These are phyloP conservation scores for Rubus idaeus DNA, from an alignment of 306 rosid species.

Conservation along the genomic window DNA sequence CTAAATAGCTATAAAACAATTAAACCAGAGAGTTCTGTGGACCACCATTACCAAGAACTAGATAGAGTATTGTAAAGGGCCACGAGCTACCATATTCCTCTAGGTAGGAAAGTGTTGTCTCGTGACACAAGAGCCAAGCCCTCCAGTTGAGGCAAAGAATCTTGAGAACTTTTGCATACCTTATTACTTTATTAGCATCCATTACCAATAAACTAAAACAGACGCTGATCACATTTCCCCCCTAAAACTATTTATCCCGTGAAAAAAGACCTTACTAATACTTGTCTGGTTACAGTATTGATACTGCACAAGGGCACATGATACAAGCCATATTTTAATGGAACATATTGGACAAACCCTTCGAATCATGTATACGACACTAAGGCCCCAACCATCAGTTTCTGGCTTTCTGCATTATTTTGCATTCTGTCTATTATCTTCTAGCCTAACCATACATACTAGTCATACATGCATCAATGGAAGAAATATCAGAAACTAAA, in stretches of 20 bases:
- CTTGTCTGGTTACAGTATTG: slow-evolving; percentile 23
- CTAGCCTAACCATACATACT: not conserved
- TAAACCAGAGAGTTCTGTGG: slow-evolving; percentile 22
- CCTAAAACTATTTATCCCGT: slow-evolving; percentile 40
- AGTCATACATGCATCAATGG: not conserved
- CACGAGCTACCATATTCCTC: slow-evolving; percentile 50
- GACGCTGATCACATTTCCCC: slow-evolving; percentile 22
- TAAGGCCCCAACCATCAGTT: slow-evolving; percentile 1
- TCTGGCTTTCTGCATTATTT: slow-evolving; percentile 22
- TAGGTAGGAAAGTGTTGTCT: slow-evolving; percentile 39
- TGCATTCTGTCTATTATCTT: not conserved
- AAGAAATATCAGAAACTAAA: not conserved
- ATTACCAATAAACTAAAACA: slow-evolving; percentile 28
- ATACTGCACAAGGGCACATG: slow-evolving; percentile 37
- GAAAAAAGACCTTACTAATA: slow-evolving; percentile 28
- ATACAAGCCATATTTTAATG: slow-evolving; percentile 26
- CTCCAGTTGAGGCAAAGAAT: slow-evolving; percentile 49
- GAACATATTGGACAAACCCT: slow-evolving; percentile 14
- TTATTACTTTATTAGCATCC: slow-evolving; percentile 22
- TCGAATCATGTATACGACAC: not conserved
- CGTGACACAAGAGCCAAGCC: slow-evolving; percentile 78
- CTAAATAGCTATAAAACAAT: not conserved
- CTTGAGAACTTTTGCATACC: slow-evolving; percentile 39
- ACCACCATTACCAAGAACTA: slow-evolving; percentile 35
- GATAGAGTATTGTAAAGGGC: slow-evolving; percentile 24